These are phyloP conservation scores for Boletus rubescentipes DNA, from an alignment of 768 basidiomycete species.

Conservation along the genomic window DNA sequence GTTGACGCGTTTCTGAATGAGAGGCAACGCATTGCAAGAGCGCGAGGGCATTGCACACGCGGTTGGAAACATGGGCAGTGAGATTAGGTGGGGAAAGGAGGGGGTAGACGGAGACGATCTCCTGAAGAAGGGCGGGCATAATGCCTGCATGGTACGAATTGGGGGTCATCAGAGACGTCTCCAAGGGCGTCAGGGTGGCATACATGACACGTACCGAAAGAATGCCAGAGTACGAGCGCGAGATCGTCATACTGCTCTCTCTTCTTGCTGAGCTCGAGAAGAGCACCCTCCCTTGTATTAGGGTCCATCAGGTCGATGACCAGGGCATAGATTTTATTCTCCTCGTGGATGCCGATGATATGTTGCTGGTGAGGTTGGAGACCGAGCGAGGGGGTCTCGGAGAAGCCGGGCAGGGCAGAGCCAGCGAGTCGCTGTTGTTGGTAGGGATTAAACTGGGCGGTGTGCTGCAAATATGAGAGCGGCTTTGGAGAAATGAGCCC, in stretches of 20 bases:
- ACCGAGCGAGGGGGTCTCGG: conserved; percentile 62
- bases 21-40: conserved; percentile 98
- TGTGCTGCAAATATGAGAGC: conserved; percentile 63
- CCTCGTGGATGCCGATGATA: conserved; percentile 56
- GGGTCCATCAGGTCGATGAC: conserved; percentile 88
- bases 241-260: conserved; percentile 98
- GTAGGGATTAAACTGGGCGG: conserved; percentile 59
- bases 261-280: conserved; percentile 97
- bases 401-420: conserved; percentile 42
- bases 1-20: conserved; percentile 91
- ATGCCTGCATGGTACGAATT: conserved; percentile 56
- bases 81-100: conserved; percentile 92
- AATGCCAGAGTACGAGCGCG: conserved; percentile 96
- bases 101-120: conserved; percentile 98
- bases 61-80: conserved; percentile 96
- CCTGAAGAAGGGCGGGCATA: conserved; percentile 96
- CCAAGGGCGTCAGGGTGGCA: neutral
- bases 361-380: conserved; percentile 55
- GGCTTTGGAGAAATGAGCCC: conserved; percentile 63
- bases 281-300: conserved; percentile 79
- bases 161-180: neutral
- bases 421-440: conserved; percentile 41
- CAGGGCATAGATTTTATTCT: conserved; percentile 84
- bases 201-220: conserved; percentile 67
- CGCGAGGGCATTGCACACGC: conserved; percentile 98